phyloP scores from a whole-genome alignment of 2,329 filamentous ascomycete genomes.

The Arthrobotrys entomopaga region DNA sequence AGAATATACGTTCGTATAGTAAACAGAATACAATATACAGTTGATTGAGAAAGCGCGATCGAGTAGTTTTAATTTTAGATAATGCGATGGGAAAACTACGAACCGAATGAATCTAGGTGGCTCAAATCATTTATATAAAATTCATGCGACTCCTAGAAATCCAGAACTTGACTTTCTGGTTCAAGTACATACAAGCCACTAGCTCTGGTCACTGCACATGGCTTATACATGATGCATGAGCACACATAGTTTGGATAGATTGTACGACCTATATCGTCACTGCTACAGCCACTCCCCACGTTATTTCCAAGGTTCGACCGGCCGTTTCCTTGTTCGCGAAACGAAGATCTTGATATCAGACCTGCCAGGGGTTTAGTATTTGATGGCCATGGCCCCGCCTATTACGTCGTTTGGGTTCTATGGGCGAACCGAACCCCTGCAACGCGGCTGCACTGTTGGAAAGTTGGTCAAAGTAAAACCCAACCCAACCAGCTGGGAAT shows the following conservation, averaged over 20 bases:
- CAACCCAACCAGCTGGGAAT: background rate
- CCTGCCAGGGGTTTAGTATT: slow-evolving; percentile 3
- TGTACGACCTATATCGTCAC: slow-evolving; percentile 32
- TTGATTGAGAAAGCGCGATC: too few species aligned
- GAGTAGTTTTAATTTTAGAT: too few species aligned
- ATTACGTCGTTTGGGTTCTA: slow-evolving; percentile 40
- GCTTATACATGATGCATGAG: background rate
- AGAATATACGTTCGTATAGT: too few species aligned
- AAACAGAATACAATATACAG: too few species aligned
- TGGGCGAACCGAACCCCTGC: slow-evolving; percentile 17
- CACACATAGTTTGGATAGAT: background rate
- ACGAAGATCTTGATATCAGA: slow-evolving; percentile 42
- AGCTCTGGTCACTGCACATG: background rate
- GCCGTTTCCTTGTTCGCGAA: slow-evolving; percentile 11
- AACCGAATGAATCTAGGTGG: too few species aligned
- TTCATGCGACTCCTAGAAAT: too few species aligned
- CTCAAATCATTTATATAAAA: too few species aligned
- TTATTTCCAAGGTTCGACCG: slow-evolving; percentile 22
- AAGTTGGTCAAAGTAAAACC: slow-evolving; percentile 16
- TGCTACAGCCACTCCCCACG: background rate
- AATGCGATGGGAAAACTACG: too few species aligned
- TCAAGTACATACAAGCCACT: too few species aligned
- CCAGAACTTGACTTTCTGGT: too few species aligned
- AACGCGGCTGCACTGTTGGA: slow-evolving; percentile 16
- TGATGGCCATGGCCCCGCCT: slow-evolving; percentile 23